Evolutionary conservation across 2,329 filamentous ascomycete genomes (phyloP), one percentile per base, ranked within the genome.

Genomic region (Xylaria sp.): DNA sequence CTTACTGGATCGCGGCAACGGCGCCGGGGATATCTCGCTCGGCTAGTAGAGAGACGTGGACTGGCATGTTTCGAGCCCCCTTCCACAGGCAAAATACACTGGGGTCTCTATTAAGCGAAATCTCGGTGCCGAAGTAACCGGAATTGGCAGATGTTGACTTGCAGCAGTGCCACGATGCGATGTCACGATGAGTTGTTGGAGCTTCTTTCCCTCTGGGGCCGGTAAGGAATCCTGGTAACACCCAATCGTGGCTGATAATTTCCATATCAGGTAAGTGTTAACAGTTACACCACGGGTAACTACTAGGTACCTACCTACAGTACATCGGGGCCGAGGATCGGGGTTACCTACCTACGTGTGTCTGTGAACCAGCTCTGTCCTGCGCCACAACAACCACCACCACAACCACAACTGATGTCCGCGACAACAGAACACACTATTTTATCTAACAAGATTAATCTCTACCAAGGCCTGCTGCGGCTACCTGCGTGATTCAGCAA

Each of bases 21-120:
- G 74, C 75, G 41, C 76, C 75, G 59, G 76, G 76, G 36, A 77
- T 77, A 56, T 78, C 76, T 69, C 64, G 70, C 64, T 77, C 76
- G 64, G 73, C 69, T 50, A 78, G 68, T 52, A 63, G 68, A 52
- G 72, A 73, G 61, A 78, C 75, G 45, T 68, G 70, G 69, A 77
- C 58, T 34, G 73, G 55, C 76, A 77, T 77, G 36, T 65, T 68
- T 62, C 39, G 25, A 56, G 48, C 36, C 15, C 10, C 13, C 12
- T 15, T 30, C 32, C 39, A 15, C 15, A 20, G 18, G 45, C 15
- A 25, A 23, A 5, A 2, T 18, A 18, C 36, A 23, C 43, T 46
- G 20, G n/a, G n/a, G 18, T 12, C 15, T 36, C n/a, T 55, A 12
- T 34, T 46, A 52, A n/a, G 56, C 57, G 59, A 60, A 46, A 60